Evolutionary conservation across 2,329 filamentous ascomycete genomes (phyloP).

Genomic region (Colletotrichum euphorbiae): DNA sequence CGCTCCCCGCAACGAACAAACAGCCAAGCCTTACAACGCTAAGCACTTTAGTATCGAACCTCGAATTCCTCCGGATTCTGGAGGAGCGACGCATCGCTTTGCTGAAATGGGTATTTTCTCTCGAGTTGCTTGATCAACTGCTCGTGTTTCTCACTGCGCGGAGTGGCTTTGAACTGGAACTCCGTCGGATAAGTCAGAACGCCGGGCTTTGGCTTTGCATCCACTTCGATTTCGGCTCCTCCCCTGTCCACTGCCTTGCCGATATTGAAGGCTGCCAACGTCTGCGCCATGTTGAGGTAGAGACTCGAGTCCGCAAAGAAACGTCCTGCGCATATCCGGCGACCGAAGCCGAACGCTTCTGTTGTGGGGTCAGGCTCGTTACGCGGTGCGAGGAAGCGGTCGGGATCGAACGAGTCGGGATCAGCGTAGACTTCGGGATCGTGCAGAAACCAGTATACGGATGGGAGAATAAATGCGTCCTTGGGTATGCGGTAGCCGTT

Average conservation of each 20-base stretch:
- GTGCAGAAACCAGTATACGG: slow-evolving; percentile 60
- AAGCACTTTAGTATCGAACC: not conserved
- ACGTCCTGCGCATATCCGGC: slow-evolving; percentile 50
- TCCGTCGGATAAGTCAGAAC: slow-evolving; percentile 26
- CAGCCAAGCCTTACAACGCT: no score
- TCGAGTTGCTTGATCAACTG: slow-evolving; percentile 23
- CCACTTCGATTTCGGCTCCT: slow-evolving; percentile 36
- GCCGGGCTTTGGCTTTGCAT: slow-evolving; percentile 32
- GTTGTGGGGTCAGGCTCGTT: slow-evolving; percentile 46
- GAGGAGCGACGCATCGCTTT: slow-evolving; percentile 18
- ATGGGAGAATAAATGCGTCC: slow-evolving; percentile 41
- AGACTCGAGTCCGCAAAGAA: slow-evolving; percentile 48
- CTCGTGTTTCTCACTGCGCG: slow-evolving; percentile 22
- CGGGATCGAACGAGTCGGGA: slow-evolving; percentile 49
- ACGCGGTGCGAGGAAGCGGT: slow-evolving; percentile 47
- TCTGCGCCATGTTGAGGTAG: slow-evolving; percentile 49
- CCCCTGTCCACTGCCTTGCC: slow-evolving; percentile 49
- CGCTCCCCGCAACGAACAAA: no score
- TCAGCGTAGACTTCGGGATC: slow-evolving; percentile 74
- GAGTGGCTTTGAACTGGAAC: slow-evolving; percentile 25
- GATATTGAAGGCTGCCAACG: slow-evolving; percentile 56
- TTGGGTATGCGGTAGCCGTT: slow-evolving; percentile 30
- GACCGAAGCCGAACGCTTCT: slow-evolving; percentile 51
- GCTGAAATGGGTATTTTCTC: slow-evolving; percentile 22
- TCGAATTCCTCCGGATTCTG: slow-evolving; percentile 2